Evolutionary conservation across 2,329 filamentous ascomycete genomes (phyloP), one percentile per base, ranked within the genome.

Genomic region (Colletotrichum musae): DNA sequence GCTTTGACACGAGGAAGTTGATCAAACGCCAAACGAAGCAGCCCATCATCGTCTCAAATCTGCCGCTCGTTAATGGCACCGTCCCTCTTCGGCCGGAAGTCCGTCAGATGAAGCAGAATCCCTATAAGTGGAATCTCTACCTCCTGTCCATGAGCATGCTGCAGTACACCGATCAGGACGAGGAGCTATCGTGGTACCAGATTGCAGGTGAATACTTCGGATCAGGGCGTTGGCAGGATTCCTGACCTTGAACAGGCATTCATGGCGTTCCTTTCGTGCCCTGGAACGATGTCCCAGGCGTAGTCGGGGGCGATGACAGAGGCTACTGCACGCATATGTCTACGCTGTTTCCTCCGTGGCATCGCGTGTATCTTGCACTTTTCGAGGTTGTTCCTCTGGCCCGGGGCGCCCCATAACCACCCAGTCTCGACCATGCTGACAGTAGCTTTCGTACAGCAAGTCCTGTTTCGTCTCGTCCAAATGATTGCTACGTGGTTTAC

Each of bases 291-390:
- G 88, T 89, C 24, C 74, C 80, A 57, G 82, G 85, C 63, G 82
- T 80, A 2, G 75, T 83, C 2, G 88, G 87, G 2, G 88, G 86
- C 68, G 82, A 85, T 65, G 81, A 84, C 47, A 84, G 86, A 16
- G 94, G 93, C 58, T 97, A 94, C 78, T 97, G 94, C 78, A 88
- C 89, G 15, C 94, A 97, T 79, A 88, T 86, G 26, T 93, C 92
- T 1, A 89, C 91, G 48, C 82, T 96, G 16, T 96, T 97, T 77
- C 89, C 92, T 47, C 87, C 91, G 47, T 97, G 94, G 94, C 94
- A 97, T 83, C 88, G 94, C 58, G 92, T 93, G 1, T 97, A 95
- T 78, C 83, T 96, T 68, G 86, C 85, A 36, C 78, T 89, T 58
- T 88, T 88, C 66, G 88, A 90, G 83, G 88, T 87, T 70, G 76